These are phyloP conservation scores for Stellera chamaejasme DNA, from an alignment of 345 rosid genomes.

Conservation along the genomic window DNA sequence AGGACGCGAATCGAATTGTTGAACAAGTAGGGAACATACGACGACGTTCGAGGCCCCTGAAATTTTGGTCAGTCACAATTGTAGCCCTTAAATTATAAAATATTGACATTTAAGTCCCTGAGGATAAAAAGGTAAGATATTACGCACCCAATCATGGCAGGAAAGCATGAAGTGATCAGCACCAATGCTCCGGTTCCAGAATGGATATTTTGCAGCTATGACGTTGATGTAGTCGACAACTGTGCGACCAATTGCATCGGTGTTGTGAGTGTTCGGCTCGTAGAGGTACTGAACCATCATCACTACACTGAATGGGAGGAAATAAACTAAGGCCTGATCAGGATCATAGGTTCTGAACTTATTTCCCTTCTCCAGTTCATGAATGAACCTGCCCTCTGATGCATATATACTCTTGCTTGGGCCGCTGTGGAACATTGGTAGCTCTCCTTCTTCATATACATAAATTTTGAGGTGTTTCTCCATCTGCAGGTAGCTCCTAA, in stretches of 20 bases:
- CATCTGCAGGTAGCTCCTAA: slow-evolving; percentile 55
- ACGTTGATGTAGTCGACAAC: slow-evolving; percentile 40
- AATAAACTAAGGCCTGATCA: slow-evolving; percentile 47
- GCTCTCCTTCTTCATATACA: slow-evolving; percentile 63
- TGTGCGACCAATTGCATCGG: slow-evolving; percentile 31
- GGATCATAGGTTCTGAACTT: slow-evolving; percentile 38
- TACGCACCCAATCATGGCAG: slow-evolving; percentile 73
- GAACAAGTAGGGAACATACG: slow-evolving; percentile 49
- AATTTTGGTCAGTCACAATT: not conserved
- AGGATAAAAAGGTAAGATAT: not conserved
- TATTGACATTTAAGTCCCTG: no score
- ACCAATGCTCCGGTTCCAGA: slow-evolving; percentile 71
- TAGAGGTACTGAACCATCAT: slow-evolving; percentile 52
- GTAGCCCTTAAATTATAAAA: no score
- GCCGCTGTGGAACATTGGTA: slow-evolving; percentile 58
- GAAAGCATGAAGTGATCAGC: slow-evolving; percentile 82
- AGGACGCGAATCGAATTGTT: slow-evolving; percentile 60
- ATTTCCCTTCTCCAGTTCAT: slow-evolving; percentile 39
- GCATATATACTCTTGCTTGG: slow-evolving; percentile 58
- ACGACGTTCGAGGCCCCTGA: slow-evolving; percentile 60
- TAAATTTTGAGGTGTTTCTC: slow-evolving; percentile 50
- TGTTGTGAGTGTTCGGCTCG: slow-evolving; percentile 28
- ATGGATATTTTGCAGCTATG: slow-evolving; percentile 42
- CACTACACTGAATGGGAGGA: slow-evolving; percentile 67
- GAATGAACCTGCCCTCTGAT: slow-evolving; percentile 49